Conservation (phyloP, 352 stramenopile species). For the Pythium phragmitis region DNA sequence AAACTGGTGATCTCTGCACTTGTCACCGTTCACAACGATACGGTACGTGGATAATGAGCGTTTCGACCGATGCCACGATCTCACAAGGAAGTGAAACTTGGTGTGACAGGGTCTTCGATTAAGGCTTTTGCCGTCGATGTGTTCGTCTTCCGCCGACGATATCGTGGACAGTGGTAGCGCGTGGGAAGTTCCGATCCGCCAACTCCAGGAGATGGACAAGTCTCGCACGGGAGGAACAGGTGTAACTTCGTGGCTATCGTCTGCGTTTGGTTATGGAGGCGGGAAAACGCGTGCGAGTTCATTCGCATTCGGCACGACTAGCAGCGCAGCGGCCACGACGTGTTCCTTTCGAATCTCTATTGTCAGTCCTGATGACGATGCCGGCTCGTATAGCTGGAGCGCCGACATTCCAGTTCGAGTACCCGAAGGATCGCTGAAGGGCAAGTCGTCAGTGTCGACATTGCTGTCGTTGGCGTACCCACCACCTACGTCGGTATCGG, state of each 20-base stretch:
- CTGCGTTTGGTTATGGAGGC: conserved; percentile 10
- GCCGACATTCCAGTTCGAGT: conserved; percentile 16
- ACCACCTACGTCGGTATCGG: conserved; percentile 40
- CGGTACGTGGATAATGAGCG: conserved; percentile 9
- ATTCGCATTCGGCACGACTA: conserved; percentile 2
- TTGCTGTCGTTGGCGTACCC: conserved; percentile 33
- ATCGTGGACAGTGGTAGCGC: neutral
- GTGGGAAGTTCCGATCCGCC: conserved; percentile 12
- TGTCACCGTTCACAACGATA: conserved; percentile 27
- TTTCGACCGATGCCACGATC: too few relatives aligned
- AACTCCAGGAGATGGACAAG: neutral
- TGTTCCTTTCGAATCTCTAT: conserved; percentile 14
- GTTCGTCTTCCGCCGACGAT: neutral
- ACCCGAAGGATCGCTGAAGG: conserved; percentile 6
- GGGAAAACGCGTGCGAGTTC: conserved; percentile 19
- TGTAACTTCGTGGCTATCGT: conserved; percentile 24
- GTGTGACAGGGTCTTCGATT: conserved; percentile 14
- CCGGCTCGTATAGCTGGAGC: conserved; percentile 10
- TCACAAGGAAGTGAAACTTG: neutral
- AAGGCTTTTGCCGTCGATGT: neutral
- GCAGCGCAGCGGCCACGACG: neutral
- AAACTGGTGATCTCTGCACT: conserved; percentile 14
- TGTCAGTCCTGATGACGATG: neutral
- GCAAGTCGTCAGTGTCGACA: conserved; percentile 2
- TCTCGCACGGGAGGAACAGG: neutral